Percentiles rank a stretch among this genome's conserved stretches.
Conservation (phyloP, 495 filamentous ascomycete species). For the Sporormia fimetaria region DNA sequence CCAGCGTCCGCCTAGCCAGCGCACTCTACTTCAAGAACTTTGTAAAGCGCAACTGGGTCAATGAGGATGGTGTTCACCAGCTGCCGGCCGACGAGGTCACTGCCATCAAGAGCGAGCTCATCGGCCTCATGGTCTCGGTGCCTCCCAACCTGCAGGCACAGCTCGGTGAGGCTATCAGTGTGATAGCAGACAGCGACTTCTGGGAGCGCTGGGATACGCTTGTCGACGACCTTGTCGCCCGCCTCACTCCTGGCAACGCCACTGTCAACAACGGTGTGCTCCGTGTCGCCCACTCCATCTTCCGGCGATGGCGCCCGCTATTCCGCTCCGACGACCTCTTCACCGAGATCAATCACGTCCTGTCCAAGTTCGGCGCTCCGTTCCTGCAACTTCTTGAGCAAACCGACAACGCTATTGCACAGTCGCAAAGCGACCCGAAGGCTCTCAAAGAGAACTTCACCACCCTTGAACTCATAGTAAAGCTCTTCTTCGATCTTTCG, state of each 20-base stretch:
- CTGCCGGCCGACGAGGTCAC: slow-evolving; percentile 66
- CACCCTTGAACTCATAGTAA: slow-evolving; percentile 74
- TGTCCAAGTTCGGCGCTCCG: slow-evolving; percentile 65
- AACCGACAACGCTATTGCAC: slow-evolving; percentile 64
- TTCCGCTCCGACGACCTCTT: slow-evolving; percentile 85
- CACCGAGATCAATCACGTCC: slow-evolving; percentile 88
- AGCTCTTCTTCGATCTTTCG: slow-evolving; percentile 89
- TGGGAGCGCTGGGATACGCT: slow-evolving; percentile 91
- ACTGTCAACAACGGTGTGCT: slow-evolving; percentile 84
- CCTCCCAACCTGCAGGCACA: slow-evolving; percentile 80
- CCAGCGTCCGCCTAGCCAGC: slow-evolving; percentile 74
- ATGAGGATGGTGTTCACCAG: slow-evolving; percentile 87
- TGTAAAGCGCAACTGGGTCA: slow-evolving; percentile 81
- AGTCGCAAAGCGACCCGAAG: slow-evolving; percentile 60
- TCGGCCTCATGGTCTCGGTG: slow-evolving; percentile 90
- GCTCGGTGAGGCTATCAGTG: slow-evolving; percentile 88
- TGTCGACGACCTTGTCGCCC: slow-evolving; percentile 80
- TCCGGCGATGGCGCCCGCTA: slow-evolving; percentile 87
- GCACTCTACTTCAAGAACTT: slow-evolving; percentile 98
- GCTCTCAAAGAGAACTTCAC: slow-evolving; percentile 63
- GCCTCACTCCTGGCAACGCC: slow-evolving; percentile 64
- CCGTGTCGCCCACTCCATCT: slow-evolving; percentile 96
- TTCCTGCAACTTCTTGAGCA: slow-evolving; percentile 72
- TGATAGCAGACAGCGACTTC: slow-evolving; percentile 97
- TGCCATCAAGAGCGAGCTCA: slow-evolving; percentile 85